Conservation (phyloP, 1,139 yeast genomes). For the Candida mesenterica region DNA sequence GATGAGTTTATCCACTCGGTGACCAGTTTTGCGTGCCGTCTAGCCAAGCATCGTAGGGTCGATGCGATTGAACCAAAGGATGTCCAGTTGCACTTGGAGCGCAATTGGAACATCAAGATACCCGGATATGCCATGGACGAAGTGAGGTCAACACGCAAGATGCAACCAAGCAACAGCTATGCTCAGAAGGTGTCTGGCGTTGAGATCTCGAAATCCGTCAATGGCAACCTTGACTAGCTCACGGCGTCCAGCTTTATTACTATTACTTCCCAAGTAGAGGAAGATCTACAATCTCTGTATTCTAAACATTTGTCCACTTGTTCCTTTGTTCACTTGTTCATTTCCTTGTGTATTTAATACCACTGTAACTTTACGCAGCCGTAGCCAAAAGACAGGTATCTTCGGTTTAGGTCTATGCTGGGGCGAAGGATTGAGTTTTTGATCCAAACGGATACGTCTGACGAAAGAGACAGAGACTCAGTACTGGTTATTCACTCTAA, state of each 20-base stretch:
- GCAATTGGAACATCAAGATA: slow-evolving; percentile 92
- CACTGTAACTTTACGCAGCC: no score
- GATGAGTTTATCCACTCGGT: slow-evolving; percentile 93
- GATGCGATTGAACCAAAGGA: slow-evolving; percentile 86
- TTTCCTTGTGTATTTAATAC: no score
- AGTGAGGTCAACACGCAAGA: slow-evolving; percentile 76
- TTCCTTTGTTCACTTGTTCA: no score
- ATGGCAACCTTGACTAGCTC: slow-evolving; percentile 14
- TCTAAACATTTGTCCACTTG: no score
- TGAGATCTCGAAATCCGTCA: slow-evolving; percentile 20
- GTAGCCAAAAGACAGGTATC: no score
- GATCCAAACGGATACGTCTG: no score
- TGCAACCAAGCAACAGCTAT: slow-evolving; percentile 73
- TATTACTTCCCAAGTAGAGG: no score
- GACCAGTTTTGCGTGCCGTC: slow-evolving; percentile 86
- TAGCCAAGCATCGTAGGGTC: slow-evolving; percentile 93
- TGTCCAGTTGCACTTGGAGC: slow-evolving; percentile 86
- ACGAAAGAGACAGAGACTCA: no score
- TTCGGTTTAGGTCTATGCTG: no score
- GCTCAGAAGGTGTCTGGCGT: slow-evolving; percentile 23
- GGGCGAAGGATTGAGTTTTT: no score
- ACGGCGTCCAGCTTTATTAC: not conserved
- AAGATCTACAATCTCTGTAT: not conserved
- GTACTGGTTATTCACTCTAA: no score
- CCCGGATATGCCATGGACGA: slow-evolving; percentile 95